A percentile compares a stretch with the other conserved stretches of the same genome.
These are phyloP conservation scores for Trichoderma oligosporum DNA, from an alignment of 2,329 filamentous ascomycete species.

Conservation along the genomic window DNA sequence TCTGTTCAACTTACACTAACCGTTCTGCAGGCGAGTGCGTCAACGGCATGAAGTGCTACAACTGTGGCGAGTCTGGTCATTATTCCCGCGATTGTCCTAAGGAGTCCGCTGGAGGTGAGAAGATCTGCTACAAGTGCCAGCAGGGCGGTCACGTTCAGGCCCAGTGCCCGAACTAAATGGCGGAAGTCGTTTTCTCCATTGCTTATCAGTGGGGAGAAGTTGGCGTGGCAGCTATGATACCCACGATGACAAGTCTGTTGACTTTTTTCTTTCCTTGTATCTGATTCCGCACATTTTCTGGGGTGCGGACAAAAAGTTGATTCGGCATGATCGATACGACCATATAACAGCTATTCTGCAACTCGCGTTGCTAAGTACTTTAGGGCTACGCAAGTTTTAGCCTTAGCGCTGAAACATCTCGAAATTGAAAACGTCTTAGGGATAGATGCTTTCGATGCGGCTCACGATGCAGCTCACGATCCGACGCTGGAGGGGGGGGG, in stretches of 20 bases:
- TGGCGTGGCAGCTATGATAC: slow-evolving; percentile 44
- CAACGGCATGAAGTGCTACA: slow-evolving; percentile 99
- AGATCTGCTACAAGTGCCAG: slow-evolving; percentile 97
- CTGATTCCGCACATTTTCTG: slow-evolving; percentile 23
- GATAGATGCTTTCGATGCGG: slow-evolving; percentile 25
- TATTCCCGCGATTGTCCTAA: slow-evolving; percentile 94
- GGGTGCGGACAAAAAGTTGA: slow-evolving; percentile 28
- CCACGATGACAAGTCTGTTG: slow-evolving; percentile 36
- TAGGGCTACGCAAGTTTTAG: slow-evolving; percentile 24
- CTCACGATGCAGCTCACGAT: slow-evolving; percentile 18
- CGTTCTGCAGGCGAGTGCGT: slow-evolving; percentile 72
- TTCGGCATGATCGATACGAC: slow-evolving; percentile 32
- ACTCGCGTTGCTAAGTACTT: slow-evolving; percentile 31
- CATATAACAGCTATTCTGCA: slow-evolving; percentile 31
- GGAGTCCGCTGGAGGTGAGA: slow-evolving; percentile 80
- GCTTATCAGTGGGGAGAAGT: slow-evolving; percentile 27
- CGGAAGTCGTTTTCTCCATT: slow-evolving; percentile 27
- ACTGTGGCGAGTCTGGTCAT: slow-evolving; percentile 92
- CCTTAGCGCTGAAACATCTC: slow-evolving; percentile 29
- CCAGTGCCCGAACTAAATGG: slow-evolving; percentile 72
- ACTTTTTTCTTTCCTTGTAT: slow-evolving; percentile 25
- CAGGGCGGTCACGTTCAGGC: slow-evolving; percentile 85
- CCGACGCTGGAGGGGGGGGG: neutral
- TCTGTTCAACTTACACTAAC: slow-evolving; percentile 22
- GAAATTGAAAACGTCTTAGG: slow-evolving; percentile 32